These are phyloP conservation scores for Penium margaritaceum DNA, from an alignment of 139 green algal genomes.

Conservation along the genomic window DNA sequence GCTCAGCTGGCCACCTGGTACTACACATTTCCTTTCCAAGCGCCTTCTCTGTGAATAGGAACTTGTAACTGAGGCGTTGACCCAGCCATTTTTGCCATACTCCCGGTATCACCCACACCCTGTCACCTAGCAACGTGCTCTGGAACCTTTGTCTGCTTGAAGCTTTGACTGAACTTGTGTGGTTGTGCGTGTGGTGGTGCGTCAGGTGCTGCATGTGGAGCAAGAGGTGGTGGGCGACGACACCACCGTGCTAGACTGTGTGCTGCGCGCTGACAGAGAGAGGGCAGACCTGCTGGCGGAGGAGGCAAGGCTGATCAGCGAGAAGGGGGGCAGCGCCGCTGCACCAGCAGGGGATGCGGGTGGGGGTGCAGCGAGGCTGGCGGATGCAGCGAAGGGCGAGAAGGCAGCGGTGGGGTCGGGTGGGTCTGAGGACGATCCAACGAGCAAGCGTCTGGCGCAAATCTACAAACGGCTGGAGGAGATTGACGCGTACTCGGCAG, in stretches of 20 bases:
- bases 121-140: too few species aligned
- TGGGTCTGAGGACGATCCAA: constrained; percentile 5
- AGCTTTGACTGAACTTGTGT: too few species aligned
- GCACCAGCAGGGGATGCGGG: background rate
- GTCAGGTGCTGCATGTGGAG: constrained; percentile 55
- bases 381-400: constrained; percentile 19
- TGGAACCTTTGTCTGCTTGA: too few species aligned
- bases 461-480: constrained; percentile 58
- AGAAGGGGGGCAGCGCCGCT: too few species aligned
- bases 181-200: too few species aligned
- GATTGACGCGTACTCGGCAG: constrained; percentile 52
- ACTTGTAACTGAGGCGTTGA: too few species aligned
- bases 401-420: constrained; percentile 7
- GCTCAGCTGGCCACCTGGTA: too few species aligned
- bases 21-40: too few species aligned
- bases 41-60: too few species aligned
- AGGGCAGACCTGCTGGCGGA: constrained; percentile 41
- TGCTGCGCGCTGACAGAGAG: constrained; percentile 50
- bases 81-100: too few species aligned
- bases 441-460: constrained; percentile 24
- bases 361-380: background rate
- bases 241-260: constrained; percentile 49
- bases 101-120: too few species aligned
- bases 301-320: constrained; percentile 39
- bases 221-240: constrained; percentile 52